A percentile compares a stretch with the other conserved stretches of the same genome.
These are phyloP conservation scores for Lepidium africanum DNA, from an alignment of 345 rosid genomes.

Conservation along the genomic window DNA sequence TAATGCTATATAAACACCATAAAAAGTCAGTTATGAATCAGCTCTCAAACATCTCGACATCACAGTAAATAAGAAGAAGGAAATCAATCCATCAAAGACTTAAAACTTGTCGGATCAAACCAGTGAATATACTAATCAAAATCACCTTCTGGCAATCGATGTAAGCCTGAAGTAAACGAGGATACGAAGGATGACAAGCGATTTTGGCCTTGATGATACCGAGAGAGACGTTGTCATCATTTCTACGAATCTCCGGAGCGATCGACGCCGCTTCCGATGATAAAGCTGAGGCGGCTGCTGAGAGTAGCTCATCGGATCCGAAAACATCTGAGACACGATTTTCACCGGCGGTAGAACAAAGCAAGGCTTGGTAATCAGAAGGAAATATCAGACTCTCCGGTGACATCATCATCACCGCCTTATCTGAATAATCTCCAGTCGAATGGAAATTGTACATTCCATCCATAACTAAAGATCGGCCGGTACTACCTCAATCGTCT, in stretches of 20 bases:
- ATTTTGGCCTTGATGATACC: slow-evolving; percentile 62
- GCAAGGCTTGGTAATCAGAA: slow-evolving; percentile 43
- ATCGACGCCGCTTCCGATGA: slow-evolving; percentile 68
- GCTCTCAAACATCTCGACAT: background rate
- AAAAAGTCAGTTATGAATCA: background rate
- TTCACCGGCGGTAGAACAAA: slow-evolving; percentile 42
- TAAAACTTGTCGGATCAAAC: no score
- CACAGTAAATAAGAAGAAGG: background rate
- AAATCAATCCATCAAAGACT: background rate
- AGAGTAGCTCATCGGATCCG: slow-evolving; percentile 64
- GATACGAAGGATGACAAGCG: slow-evolving; percentile 83
- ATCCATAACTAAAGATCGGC: slow-evolving; percentile 44
- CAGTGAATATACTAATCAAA: no score
- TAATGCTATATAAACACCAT: background rate
- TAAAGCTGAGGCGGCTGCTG: slow-evolving; percentile 52
- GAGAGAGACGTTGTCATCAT: slow-evolving; percentile 35
- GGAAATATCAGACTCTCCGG: slow-evolving; percentile 62
- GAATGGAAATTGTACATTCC: slow-evolving; percentile 58
- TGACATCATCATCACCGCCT: slow-evolving; percentile 45
- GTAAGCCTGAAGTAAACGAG: slow-evolving; percentile 76
- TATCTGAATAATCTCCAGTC: slow-evolving; percentile 45
- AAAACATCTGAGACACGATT: slow-evolving; percentile 30
- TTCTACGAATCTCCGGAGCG: slow-evolving; percentile 40
- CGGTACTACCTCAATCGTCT: background rate
- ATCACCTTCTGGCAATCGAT: slow-evolving; percentile 95